Base-by-base conservation (phyloP, 2,329 filamentous ascomycete genomes). In the Nigrospora oryzae region DNA sequence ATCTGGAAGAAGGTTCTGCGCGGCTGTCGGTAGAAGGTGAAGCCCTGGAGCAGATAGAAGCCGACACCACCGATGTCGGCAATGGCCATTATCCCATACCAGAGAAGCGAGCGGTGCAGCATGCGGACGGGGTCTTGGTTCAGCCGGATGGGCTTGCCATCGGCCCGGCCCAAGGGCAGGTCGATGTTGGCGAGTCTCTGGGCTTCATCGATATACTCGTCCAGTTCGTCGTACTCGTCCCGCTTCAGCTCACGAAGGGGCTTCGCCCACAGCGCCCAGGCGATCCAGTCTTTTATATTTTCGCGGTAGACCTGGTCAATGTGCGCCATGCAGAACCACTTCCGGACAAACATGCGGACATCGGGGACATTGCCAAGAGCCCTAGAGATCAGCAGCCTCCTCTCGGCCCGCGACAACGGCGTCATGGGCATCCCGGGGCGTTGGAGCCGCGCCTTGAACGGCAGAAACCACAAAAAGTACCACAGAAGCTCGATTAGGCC, bases 261-360 rank as follows among this genome's bases (percentile, higher is more conserved):
- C 6, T 40, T 39, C 23, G 46, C 50, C 36, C 50, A 54, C 3
- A 54, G 44, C 10, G 44, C 48, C 47, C 51, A 54, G 19, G 50
- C 36, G 42, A 54, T 38, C 52, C 52, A 54, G 45, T 54, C 52
- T 31, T 46, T 53, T 19, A 54, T 15, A 23, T 54, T 50, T 2
- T 53, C 51, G 19, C 51, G 44, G 30, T 50, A 43, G 14, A 51
- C 46, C 38, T 54, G 49, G 15, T 54, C 52, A 15, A 51, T 15
- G 37, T 51, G 47, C 11, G 44, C 44, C 11, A 42, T 38, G 15
- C 44, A 44, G 28, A 47, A 47, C 52, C 52, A 54, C 16, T 47
- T 47, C 6, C 51, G 49, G 1, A 54, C 19, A 15, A 50, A 54
- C 3, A 39, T 10, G 4, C 46, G 45, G 2, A 47, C 33, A 38